A percentile compares a stretch with the other conserved stretches of the same genome.
phyloP scores from a whole-genome alignment of 2,329 filamentous ascomycete species.

The Exophiala xenobiotica region DNA sequence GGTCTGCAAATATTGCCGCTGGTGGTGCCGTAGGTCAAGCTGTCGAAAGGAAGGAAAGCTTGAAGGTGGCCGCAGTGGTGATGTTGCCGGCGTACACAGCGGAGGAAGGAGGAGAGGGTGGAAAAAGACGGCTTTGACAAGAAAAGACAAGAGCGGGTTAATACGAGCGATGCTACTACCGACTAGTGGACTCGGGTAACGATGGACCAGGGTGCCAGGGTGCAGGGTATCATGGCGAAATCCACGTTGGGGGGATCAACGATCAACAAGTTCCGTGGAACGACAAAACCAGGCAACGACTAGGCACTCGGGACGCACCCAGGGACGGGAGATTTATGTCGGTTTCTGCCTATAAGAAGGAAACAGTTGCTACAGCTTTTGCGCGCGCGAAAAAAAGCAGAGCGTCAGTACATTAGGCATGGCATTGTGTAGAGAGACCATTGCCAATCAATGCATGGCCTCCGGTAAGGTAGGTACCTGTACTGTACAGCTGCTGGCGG shows the following conservation, averaged over 20 bases:
- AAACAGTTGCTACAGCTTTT: too few species aligned
- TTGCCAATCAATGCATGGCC: too few species aligned
- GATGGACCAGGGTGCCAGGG: constrained; percentile 4
- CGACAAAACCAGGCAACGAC: not conserved
- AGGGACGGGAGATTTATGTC: too few species aligned
- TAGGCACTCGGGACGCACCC: not conserved
- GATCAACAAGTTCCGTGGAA: not conserved
- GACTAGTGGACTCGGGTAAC: constrained; percentile 6
- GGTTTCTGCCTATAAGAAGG: too few species aligned
- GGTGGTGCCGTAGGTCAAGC: not conserved
- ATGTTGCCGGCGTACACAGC: constrained; percentile 1
- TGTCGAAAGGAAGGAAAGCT: constrained; percentile 1
- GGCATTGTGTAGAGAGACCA: too few species aligned
- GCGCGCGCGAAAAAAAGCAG: too few species aligned
- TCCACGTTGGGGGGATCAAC: constrained; percentile 2
- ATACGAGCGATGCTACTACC: not conserved
- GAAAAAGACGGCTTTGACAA: constrained; percentile 3
- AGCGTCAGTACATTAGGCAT: too few species aligned
- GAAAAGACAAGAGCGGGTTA: constrained; percentile 5
- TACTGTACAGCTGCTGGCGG: too few species aligned
- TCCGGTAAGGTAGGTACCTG: too few species aligned
- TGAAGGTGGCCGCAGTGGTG: constrained; percentile 6
- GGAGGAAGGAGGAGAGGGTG: constrained; percentile 6
- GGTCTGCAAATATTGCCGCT: constrained; percentile 7
- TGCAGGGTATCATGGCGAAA: too few species aligned